phyloP scores from a whole-genome alignment of 2,329 filamentous ascomycete genomes.

The Endothia cerciana region DNA sequence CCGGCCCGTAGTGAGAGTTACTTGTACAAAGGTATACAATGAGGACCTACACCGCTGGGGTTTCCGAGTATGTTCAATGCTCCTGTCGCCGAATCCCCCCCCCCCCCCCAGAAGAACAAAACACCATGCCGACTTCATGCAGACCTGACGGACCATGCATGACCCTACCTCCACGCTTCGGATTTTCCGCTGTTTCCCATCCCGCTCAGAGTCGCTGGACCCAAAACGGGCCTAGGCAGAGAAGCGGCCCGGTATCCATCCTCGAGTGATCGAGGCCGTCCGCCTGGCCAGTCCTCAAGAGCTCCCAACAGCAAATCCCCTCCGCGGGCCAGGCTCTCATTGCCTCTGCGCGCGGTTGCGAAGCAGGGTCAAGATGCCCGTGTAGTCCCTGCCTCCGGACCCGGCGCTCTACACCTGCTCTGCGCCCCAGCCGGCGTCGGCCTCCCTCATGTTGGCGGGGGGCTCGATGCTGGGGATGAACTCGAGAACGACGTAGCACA shows the following conservation, averaged over 20 bases:
- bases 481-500: conserved; percentile 77
- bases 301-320: neutral
- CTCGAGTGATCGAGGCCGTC: neutral
- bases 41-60: conserved; percentile 6
- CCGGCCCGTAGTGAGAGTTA: conserved; percentile 10
- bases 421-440: conserved; percentile 74
- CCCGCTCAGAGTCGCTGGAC: neutral
- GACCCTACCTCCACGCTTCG: neutral
- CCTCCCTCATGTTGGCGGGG: conserved; percentile 80
- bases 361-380: neutral
- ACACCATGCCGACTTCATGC: conserved; percentile 5
- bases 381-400: neutral
- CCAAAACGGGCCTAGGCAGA: neutral
- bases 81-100: conserved; percentile 7
- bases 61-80: conserved; percentile 10
- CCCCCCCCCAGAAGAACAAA: neutral
- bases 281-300: neutral
- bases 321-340: neutral
- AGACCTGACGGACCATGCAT: conserved; percentile 6
- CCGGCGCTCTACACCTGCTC: conserved; percentile 66
- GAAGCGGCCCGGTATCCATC: neutral
- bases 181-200: neutral
- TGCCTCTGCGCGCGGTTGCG: neutral
- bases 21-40: conserved; percentile 22
- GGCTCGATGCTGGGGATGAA: conserved; percentile 80